Base-by-base conservation (phyloP, 2,329 filamentous ascomycete genomes). In the Amauroascus verrucosus region DNA sequence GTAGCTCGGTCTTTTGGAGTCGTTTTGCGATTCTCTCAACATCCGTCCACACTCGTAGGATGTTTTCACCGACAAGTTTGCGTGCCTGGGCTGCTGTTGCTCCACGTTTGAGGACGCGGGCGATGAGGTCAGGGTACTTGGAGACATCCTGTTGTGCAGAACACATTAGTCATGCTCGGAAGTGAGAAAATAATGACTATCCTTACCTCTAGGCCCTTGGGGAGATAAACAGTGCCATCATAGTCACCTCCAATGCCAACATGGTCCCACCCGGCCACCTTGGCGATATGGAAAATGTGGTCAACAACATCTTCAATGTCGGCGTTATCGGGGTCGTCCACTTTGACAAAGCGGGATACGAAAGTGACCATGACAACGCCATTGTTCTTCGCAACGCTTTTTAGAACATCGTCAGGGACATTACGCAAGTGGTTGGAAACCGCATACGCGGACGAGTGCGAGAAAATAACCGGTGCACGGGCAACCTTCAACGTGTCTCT, bases 341-440 rank as follows among this genome's bases (percentile, higher is more conserved):
- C 54, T 60, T 63, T 57, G 58, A 65, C 51, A 59, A 68, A 50
- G 62, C 58, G 50, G n/a, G 66, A 66, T 18, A 70, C 61, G 41
- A 72, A 72, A 0, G 65, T 64, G 0, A 67, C 63, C 71, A 73
- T 74, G 8, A 73, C 60, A 6, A 74, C 63, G 0, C 72, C 71
- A 1, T 64, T 61, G 20, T 73, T 74, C 1, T 60, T 54, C 26
- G 64, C 65, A 0, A 74, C 57, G 2, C 56, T 54, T 6, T 62
- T 57, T 1, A 74, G 58, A 1, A 74, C 65, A 48, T 70, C 68
- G 48, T 74, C 71, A 1, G 71, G 70, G 0, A 71, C 71, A 43
- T 74, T 71, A 2, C 72, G 65, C 4, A 64, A 59, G 55, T 71
- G 66, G 8, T 60, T 57, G 44, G 56, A 60, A 1, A 65, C 37